Percentiles rank a stretch among this genome's conserved stretches.
phyloP scores from a whole-genome alignment of 441 rosid genomes.

The Hypseocharis bilobata region DNA sequence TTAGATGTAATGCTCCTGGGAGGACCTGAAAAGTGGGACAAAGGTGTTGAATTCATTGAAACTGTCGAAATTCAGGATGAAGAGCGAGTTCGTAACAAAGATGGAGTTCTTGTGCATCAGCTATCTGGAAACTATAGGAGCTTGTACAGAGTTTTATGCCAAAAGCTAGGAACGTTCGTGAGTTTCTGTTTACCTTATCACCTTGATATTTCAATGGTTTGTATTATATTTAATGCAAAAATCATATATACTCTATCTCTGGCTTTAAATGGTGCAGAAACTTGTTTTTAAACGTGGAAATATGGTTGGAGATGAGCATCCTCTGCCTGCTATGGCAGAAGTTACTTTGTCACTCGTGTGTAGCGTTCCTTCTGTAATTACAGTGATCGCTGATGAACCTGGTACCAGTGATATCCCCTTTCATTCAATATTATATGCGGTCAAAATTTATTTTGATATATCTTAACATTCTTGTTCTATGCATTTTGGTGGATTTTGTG shows the following conservation, averaged over 20 bases:
- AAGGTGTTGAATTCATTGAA: slow-evolving; percentile 48
- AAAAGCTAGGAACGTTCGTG: slow-evolving; percentile 58
- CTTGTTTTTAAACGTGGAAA: slow-evolving; percentile 76
- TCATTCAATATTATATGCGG: slow-evolving; percentile 4
- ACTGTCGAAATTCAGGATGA: slow-evolving; percentile 44
- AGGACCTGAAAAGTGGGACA: slow-evolving; percentile 84
- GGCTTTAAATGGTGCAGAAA: slow-evolving; percentile 41
- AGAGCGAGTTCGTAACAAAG: slow-evolving; percentile 29
- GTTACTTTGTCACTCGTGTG: slow-evolving; percentile 50
- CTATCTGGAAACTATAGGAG: slow-evolving; percentile 35
- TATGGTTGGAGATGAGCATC: slow-evolving; percentile 71
- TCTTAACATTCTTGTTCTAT: slow-evolving; percentile 5
- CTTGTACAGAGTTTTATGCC: slow-evolving; percentile 57
- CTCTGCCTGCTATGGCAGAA: slow-evolving; percentile 64
- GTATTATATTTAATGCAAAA: not conserved
- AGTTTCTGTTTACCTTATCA: slow-evolving; percentile 28
- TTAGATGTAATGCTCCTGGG: slow-evolving; percentile 62
- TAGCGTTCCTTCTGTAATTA: slow-evolving; percentile 66
- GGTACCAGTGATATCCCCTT: slow-evolving; percentile 36
- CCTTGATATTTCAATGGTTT: slow-evolving; percentile 4
- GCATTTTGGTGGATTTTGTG: slow-evolving; percentile 18
- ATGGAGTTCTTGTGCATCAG: slow-evolving; percentile 37
- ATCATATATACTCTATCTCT: slow-evolving; percentile 20
- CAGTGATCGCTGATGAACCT: slow-evolving; percentile 74
- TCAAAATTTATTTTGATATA: not conserved